Evolutionary conservation across 257 asterid species (phyloP).

Genomic region (Przewalskia tangutica): DNA sequence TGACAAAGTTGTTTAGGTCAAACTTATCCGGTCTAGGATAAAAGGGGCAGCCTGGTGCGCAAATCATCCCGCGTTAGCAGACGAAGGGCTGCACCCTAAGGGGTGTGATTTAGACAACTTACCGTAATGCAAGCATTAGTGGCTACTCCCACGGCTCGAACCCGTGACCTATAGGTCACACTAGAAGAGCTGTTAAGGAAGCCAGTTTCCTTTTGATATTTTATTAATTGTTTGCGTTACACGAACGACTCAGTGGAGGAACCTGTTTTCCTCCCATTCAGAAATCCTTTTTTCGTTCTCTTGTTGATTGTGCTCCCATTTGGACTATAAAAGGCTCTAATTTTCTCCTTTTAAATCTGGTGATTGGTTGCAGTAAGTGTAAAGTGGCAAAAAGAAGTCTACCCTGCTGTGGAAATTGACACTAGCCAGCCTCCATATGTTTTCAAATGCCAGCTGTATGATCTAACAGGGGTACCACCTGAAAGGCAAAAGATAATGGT

Average conservation of each 20-base stretch:
- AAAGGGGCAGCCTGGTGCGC: too few species aligned
- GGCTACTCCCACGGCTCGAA: too few species aligned
- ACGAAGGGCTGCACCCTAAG: too few species aligned
- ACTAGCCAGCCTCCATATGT: slow-evolving; percentile 81
- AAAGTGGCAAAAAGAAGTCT: slow-evolving; percentile 90
- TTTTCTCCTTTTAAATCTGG: not conserved
- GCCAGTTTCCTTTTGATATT: not conserved
- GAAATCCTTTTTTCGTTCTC: not conserved
- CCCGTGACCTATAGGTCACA: too few species aligned
- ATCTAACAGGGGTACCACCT: slow-evolving; percentile 98
- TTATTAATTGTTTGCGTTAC: not conserved
- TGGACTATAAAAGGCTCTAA: not conserved
- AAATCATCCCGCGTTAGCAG: too few species aligned
- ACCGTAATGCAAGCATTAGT: too few species aligned
- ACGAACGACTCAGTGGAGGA: not conserved
- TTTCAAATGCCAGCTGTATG: slow-evolving; percentile 91
- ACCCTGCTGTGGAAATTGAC: slow-evolving; percentile 74
- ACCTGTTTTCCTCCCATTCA: not conserved
- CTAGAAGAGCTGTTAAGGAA: not conserved
- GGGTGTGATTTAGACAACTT: too few species aligned
- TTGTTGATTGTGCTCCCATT: not conserved
- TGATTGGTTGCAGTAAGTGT: slow-evolving; percentile 63
- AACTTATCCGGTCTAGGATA: not conserved
- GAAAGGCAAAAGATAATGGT: slow-evolving; percentile 99
- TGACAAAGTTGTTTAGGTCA: not conserved